Evolutionary conservation across 2,329 filamentous ascomycete genomes (phyloP).

Genomic region (Trichocomaceae sp.): DNA sequence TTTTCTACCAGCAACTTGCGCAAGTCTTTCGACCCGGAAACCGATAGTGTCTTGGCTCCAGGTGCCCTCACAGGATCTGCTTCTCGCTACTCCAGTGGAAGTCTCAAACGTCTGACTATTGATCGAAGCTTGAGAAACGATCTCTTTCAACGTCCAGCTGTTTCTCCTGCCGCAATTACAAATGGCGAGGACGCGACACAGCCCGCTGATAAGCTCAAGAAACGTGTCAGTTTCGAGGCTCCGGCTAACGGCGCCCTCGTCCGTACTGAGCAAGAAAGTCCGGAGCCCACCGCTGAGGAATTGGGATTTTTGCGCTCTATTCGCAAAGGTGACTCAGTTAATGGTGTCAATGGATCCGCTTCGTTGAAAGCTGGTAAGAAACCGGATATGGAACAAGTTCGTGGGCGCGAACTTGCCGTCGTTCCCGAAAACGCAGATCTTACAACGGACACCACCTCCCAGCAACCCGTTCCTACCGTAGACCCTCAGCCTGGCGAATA

Average conservation of each 20-base stretch:
- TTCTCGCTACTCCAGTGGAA: conserved; percentile 59
- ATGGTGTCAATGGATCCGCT: conserved; percentile 33
- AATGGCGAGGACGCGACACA: conserved; percentile 37
- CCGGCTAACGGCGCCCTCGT: conserved; percentile 50
- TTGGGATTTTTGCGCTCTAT: conserved; percentile 54
- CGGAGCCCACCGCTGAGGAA: conserved; percentile 53
- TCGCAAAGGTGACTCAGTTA: conserved; percentile 43
- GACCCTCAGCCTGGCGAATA: conserved; percentile 66
- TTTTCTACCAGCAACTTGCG: conserved; percentile 81
- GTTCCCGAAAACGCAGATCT: conserved; percentile 57
- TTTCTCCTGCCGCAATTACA: conserved; percentile 28
- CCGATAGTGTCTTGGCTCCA: conserved; percentile 74
- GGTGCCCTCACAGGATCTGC: conserved; percentile 72
- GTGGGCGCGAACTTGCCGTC: conserved; percentile 68
- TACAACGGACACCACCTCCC: conserved; percentile 30
- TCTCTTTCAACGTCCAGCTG: conserved; percentile 45
- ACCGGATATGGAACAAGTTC: conserved; percentile 64
- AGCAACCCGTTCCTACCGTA: conserved; percentile 23
- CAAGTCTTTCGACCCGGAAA: conserved; percentile 68
- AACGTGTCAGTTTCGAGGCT: conserved; percentile 88
- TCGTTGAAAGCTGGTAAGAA: conserved; percentile 24
- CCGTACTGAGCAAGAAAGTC: conserved; percentile 43
- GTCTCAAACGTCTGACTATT: conserved; percentile 86
- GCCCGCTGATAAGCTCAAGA: conserved; percentile 46
- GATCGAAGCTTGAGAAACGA: conserved; percentile 73